Evolutionary conservation across 306 rosid genomes (phyloP).

Genomic region (Lablab purpureus): DNA sequence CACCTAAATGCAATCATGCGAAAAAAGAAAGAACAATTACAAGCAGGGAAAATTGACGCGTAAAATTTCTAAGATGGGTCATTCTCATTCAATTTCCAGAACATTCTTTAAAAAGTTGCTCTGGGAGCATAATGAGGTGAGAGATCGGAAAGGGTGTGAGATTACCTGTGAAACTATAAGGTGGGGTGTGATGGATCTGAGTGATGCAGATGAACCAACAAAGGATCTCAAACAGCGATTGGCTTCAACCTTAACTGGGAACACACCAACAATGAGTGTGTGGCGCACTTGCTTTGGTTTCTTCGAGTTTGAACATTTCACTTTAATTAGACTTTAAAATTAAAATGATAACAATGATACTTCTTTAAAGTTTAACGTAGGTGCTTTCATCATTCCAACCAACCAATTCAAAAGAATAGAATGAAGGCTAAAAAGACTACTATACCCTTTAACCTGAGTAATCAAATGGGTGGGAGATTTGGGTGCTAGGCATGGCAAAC

Average conservation of each 20-base stretch:
- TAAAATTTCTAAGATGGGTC: not conserved
- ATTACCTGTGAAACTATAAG: conserved; percentile 39
- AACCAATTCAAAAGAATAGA: conserved; percentile 1
- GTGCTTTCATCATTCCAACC: not conserved
- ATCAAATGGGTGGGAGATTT: too few relatives aligned
- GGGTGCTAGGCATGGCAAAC: too few relatives aligned
- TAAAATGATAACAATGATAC: not conserved
- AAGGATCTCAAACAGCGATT: conserved; percentile 22
- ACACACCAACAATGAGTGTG: not conserved
- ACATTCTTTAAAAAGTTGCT: not conserved
- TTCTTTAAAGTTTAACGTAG: not conserved
- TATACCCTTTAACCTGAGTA: not conserved
- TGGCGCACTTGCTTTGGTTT: not conserved
- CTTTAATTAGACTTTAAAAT: conserved; percentile 15
- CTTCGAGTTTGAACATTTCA: not conserved
- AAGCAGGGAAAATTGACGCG: not conserved
- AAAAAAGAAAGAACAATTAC: not conserved
- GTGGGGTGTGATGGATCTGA: conserved; percentile 21
- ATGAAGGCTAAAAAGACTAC: not conserved
- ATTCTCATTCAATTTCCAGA: not conserved
- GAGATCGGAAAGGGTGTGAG: not conserved
- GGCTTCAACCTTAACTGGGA: conserved; percentile 8
- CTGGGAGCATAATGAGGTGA: not conserved
- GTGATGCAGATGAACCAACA: not conserved
- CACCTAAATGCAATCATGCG: not conserved